Percentiles rank a stretch among this genome's conserved stretches.
Conservation (phyloP, 805 yeast genomes). For the Sungouiella thailandica region DNA sequence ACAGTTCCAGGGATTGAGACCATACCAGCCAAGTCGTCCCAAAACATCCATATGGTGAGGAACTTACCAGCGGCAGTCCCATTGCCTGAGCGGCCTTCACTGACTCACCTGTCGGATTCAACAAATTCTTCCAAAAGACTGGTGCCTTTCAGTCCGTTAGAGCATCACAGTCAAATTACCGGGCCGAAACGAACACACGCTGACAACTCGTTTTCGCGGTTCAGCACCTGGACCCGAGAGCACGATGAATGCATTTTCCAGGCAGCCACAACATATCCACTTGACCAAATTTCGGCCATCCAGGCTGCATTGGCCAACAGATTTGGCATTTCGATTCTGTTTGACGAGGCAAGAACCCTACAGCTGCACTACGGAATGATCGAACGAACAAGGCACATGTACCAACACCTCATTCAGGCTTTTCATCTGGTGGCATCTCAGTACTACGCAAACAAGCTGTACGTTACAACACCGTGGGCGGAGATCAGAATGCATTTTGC, state of each 20-base stretch:
- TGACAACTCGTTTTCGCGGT: conserved; percentile 2
- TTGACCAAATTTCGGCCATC: conserved; percentile 4
- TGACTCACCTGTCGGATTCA: no score
- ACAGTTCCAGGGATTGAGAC: no score
- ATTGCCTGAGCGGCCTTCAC: no score
- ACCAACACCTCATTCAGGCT: conserved; percentile 9
- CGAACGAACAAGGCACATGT: conserved; percentile 4
- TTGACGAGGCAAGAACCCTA: conserved; percentile 12
- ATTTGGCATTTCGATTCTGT: conserved; percentile 5
- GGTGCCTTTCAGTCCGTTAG: no score
- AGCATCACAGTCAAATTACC: no score
- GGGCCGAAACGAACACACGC: no score
- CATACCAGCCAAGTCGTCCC: no score
- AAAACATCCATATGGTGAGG: no score
- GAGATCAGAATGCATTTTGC: conserved; percentile 8
- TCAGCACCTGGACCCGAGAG: conserved; percentile 12
- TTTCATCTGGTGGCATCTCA: conserved; percentile 10
- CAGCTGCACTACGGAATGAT: conserved; percentile 13
- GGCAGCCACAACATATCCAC: conserved; percentile 4
- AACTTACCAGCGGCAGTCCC: no score
- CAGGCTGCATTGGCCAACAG: conserved; percentile 5
- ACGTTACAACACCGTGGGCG: conserved; percentile 14
- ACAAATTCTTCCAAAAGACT: no score
- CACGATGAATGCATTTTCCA: conserved; percentile 9
- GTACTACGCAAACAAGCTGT: conserved; percentile 4